A percentile compares a stretch with the other conserved stretches of the same genome.
These are phyloP conservation scores for Phytophthora pistaciae DNA, from an alignment of 352 stramenopile species.

Conservation along the genomic window DNA sequence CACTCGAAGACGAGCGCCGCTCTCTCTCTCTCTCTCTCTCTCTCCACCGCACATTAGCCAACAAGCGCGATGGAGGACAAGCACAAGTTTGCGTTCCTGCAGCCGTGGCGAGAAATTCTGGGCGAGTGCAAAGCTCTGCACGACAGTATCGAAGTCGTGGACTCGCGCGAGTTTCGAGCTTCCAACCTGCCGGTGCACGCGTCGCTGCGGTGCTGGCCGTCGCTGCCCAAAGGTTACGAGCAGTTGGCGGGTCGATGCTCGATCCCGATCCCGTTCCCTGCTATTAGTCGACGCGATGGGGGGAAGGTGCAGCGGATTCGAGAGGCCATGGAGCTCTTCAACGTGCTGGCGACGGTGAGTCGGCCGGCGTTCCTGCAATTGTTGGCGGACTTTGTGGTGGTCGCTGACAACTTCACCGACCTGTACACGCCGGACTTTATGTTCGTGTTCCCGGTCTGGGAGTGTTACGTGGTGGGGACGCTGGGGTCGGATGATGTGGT, in stretches of 20 bases:
- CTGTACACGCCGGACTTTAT: conserved; percentile 22
- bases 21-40: not conserved
- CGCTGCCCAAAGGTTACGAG: conserved; percentile 17
- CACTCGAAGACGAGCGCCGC: not conserved
- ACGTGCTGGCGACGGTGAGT: conserved; percentile 20
- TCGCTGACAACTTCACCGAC: conserved; percentile 20
- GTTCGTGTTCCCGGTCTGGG: conserved; percentile 24
- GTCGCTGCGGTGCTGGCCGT: conserved; percentile 15
- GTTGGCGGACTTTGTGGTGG: conserved; percentile 17
- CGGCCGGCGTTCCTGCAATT: conserved; percentile 16
- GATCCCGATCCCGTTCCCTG: conserved; percentile 19
- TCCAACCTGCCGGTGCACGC: conserved; percentile 11
- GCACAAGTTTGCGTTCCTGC: conserved; percentile 15
- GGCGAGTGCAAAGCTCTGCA: conserved; percentile 15
- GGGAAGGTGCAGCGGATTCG: conserved; percentile 16
- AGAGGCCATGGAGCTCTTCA: conserved; percentile 30
- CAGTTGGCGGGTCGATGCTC: conserved; percentile 8
- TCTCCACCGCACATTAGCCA: conserved; percentile 2
- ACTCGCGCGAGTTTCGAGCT: conserved; percentile 11
- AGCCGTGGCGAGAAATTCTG: conserved; percentile 11
- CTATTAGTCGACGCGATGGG: conserved; percentile 3
- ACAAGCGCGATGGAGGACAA: conserved; percentile 9
- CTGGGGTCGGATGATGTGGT: conserved; percentile 11
- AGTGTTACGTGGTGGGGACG: conserved; percentile 24
- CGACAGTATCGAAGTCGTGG: conserved; percentile 8